Evolutionary conservation across 1,139 yeast genomes (phyloP), one percentile per base, ranked within the genome.

Genomic region (Suhomyces maxii): DNA sequence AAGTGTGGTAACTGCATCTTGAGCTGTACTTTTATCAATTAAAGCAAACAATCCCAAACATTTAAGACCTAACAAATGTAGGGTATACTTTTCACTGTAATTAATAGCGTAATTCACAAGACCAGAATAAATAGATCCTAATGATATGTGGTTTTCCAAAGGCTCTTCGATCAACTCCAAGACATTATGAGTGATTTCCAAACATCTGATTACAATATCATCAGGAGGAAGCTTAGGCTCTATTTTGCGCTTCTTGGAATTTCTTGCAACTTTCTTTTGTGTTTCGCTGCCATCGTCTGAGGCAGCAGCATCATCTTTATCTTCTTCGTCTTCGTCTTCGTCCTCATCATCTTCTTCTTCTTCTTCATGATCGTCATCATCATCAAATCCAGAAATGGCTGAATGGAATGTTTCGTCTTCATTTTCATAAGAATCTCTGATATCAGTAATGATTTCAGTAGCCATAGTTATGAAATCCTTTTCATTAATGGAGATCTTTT

Each of bases 381-480:
- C 67, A n/a, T 60, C 61, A 48, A 71, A 67, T 2, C 71, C 70
- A 0, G 79, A 71, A 26, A 71, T 72, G 0, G 88, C 88, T 5
- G 86, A 79, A 51, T 79, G 82, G 53, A 82, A 83, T 0, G 84
- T 68, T 26, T 69, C 65, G 26, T 60, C 68, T 3, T 72, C 77
- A 44, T 65, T 68, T 46, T 77, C 69, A 39, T 77, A 85, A 8
- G 84, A 79, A 64, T 89, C 96, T 61, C 90, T 79, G 39, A 90
- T 76, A 71, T 91, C 97, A 34, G 90, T 84, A 35, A 90, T 83
- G 23, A 89, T 81, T 70, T 91, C 97, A n/a, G 87, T 82, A 14
- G 89, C 79, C 82, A 89, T 86, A 36, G 88, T 81, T 23, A 89
- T 81, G 61, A 90, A 90, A 67, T 91, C 97, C 48, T 84, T 79